Percentiles rank a stretch among this genome's conserved stretches.
phyloP scores from a whole-genome alignment of 2,329 filamentous ascomycete species.

The Aspergillus piperis region DNA sequence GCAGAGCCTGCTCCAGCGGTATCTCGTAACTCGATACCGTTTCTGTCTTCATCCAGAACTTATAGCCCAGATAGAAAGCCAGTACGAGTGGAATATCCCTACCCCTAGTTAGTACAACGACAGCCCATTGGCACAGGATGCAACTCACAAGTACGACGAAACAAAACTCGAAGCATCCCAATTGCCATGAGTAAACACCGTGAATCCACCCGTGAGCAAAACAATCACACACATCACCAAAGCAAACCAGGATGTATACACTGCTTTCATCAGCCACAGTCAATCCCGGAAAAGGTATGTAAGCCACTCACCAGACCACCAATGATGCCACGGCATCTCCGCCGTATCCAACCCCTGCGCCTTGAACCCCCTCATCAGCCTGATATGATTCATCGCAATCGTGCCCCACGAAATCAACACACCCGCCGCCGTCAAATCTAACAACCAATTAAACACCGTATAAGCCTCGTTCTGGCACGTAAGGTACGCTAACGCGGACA shows the following conservation, averaged over 20 bases:
- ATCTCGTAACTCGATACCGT: slow-evolving; percentile 54
- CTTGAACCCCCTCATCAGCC: slow-evolving; percentile 57
- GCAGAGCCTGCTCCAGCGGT: slow-evolving; percentile 55
- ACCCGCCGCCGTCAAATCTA: slow-evolving; percentile 62
- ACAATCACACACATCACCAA: slow-evolving; percentile 64
- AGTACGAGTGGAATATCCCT: slow-evolving; percentile 64
- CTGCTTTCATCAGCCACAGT: slow-evolving; percentile 33
- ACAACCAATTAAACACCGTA: slow-evolving; percentile 67
- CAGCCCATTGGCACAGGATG: not conserved
- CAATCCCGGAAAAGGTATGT: not conserved
- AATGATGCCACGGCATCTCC: slow-evolving; percentile 63
- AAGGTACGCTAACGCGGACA: slow-evolving; percentile 51
- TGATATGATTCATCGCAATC: slow-evolving; percentile 62
- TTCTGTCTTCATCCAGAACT: slow-evolving; percentile 64
- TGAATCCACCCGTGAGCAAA: slow-evolving; percentile 69
- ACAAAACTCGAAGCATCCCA: slow-evolving; percentile 62
- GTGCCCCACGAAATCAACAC: slow-evolving; percentile 65
- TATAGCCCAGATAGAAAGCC: slow-evolving; percentile 63
- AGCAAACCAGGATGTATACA: slow-evolving; percentile 62
- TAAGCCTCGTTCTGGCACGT: slow-evolving; percentile 52
- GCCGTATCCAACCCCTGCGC: slow-evolving; percentile 55
- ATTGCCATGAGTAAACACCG: slow-evolving; percentile 61
- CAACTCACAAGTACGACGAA: slow-evolving; percentile 63
- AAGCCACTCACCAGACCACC: slow-evolving; percentile 57
- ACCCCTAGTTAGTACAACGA: slow-evolving; percentile 3